Evolutionary conservation across 2,329 filamentous ascomycete species (phyloP), one percentile per base, ranked within the genome.

Genomic region (Sporothrix humicola): DNA sequence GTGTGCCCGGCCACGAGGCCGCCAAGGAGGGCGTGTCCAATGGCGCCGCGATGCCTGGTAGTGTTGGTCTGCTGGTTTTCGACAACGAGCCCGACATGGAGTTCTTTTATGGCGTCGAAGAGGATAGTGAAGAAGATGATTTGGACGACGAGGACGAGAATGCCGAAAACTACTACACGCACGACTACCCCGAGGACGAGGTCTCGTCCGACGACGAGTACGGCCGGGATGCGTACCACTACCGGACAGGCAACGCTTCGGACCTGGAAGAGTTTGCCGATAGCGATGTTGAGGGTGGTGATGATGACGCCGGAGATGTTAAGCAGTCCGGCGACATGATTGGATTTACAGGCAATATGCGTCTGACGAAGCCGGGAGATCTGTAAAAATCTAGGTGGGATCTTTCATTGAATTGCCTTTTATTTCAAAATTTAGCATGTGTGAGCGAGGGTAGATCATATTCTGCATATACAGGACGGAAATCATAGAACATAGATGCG

Each of bases 131-230:
- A n/a, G 84, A 89, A 54, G 83, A 88, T 76, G 81, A 84, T 0
- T 86, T 89, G 54, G 88, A 90, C 59, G 89, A 91, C 5, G 89
- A 91, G 70, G 89, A 91, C 72, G 89, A 91, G 78, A 91, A 91
- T 76, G 91, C 92, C 50, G 92, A 95, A 79, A 91, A 93, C 78
- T 90, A 93, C 81, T 94, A 94, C 79, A 89, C 90, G 3, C 91
- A 92, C 72, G 92, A 95, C 79, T 95, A 95, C 77, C 92, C 92
- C 0, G 92, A 95, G 75, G 92, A 95, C 72, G 92, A 95, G 79
- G 86, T 94, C 15, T 90, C 89, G 61, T 91, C 89, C 17, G 92
- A 94, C 77, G 90, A 92, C 76, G 90, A 92, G 79, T 88, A 85
- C 75, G 87, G 85, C 59, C 83, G 84, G 10, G 85, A 88, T 72